Conservation (phyloP, 192 early-diverging fungal genomes). For the Coemansia sp. region DNA sequence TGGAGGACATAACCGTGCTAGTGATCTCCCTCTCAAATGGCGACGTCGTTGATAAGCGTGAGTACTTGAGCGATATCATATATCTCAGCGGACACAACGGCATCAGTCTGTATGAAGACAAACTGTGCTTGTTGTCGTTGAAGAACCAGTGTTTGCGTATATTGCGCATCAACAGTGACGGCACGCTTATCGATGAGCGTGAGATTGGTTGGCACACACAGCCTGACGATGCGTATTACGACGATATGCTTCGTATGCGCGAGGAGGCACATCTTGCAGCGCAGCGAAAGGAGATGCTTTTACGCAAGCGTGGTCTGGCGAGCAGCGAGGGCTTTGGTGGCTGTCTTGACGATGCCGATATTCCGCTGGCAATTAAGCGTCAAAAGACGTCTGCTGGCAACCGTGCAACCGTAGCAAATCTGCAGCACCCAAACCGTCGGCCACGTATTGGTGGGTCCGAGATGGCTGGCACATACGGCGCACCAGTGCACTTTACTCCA, state of each 20-base stretch:
- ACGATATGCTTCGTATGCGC: constrained; percentile 28
- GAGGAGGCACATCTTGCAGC: constrained; percentile 12
- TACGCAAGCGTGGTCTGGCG: constrained; percentile 13
- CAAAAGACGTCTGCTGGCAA: background rate
- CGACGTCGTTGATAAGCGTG: constrained; percentile 34
- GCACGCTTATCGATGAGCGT: constrained; percentile 27
- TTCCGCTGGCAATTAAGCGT: constrained; percentile 18
- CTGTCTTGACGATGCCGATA: constrained; percentile 26
- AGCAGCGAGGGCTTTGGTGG: constrained; percentile 3
- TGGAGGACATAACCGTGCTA: constrained; percentile 48
- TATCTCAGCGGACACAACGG: constrained; percentile 50
- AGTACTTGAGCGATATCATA: constrained; percentile 41
- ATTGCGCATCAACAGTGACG: constrained; percentile 30
- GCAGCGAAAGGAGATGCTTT: background rate
- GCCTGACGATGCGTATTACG: constrained; percentile 40
- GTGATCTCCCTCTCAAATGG: constrained; percentile 32
- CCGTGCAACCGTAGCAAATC: background rate
- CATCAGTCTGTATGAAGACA: constrained; percentile 39
- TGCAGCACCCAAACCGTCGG: background rate
- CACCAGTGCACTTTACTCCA: constrained; percentile 2
- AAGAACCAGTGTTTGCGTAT: constrained; percentile 51
- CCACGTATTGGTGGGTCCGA: background rate
- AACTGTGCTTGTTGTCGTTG: constrained; percentile 46
- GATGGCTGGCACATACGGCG: background rate
- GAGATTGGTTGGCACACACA: constrained; percentile 54